phyloP scores from a whole-genome alignment of 257 asterid species.

The Solanum paucissectum region DNA sequence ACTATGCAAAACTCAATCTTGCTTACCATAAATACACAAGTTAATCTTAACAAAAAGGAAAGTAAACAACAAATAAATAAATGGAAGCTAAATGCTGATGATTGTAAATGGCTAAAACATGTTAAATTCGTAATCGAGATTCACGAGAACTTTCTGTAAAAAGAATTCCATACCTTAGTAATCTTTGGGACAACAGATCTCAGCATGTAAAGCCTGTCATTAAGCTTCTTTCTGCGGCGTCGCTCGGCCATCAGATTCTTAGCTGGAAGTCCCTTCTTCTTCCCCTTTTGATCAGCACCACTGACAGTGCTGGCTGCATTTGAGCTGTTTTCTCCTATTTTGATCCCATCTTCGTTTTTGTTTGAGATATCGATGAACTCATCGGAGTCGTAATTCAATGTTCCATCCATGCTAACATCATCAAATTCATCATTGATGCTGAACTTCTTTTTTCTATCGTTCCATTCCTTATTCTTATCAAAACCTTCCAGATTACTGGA shows the following conservation, averaged over 20 bases:
- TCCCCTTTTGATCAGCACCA: slow-evolving; percentile 47
- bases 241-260: slow-evolving; percentile 96
- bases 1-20: slow-evolving; percentile 25
- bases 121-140: background rate
- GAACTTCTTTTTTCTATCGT: slow-evolving; percentile 38
- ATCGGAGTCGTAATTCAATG: slow-evolving; percentile 66
- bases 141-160: slow-evolving; percentile 26
- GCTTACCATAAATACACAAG: slow-evolving; percentile 7
- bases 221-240: slow-evolving; percentile 91
- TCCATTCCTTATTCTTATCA: slow-evolving; percentile 10
- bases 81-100: background rate
- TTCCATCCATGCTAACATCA: slow-evolving; percentile 67
- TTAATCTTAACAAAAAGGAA: background rate
- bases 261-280: slow-evolving; percentile 88
- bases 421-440: slow-evolving; percentile 50
- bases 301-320: slow-evolving; percentile 28
- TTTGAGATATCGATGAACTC: slow-evolving; percentile 40
- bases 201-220: slow-evolving; percentile 88
- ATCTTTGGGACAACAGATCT: slow-evolving; percentile 94
- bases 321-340: slow-evolving; percentile 35
- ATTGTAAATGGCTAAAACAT: slow-evolving; percentile 19
- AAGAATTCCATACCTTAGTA: slow-evolving; percentile 60
- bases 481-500: slow-evolving; percentile 25
- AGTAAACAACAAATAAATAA: background rate
- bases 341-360: slow-evolving; percentile 20